Conservation (phyloP, 2,329 filamentous ascomycete genomes). For the Colletotrichum sidae region DNA sequence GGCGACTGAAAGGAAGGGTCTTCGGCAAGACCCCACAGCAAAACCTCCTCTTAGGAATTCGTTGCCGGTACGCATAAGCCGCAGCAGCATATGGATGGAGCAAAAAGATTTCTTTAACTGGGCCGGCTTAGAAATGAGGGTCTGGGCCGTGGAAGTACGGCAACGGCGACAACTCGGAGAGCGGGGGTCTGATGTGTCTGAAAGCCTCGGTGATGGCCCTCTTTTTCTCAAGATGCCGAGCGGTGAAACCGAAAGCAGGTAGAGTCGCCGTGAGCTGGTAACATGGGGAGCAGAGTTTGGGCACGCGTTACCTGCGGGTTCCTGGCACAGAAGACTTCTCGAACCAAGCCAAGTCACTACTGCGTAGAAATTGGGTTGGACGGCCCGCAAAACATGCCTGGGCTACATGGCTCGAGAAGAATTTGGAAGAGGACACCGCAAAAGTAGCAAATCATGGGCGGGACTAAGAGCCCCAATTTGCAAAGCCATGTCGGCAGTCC, state of each 20-base stretch:
- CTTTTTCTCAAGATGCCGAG: conserved; percentile 9
- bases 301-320: conserved; percentile 13
- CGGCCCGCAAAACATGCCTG: conserved; percentile 5
- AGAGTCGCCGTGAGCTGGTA: no score
- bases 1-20: not conserved
- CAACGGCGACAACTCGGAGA: conserved; percentile 34
- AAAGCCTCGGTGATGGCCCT: conserved; percentile 2
- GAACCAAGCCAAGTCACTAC: conserved; percentile 10
- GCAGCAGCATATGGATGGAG: not conserved
- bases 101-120: conserved; percentile 21
- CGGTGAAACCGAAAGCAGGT: conserved; percentile 26
- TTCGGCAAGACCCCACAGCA: conserved; percentile 18
- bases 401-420: not conserved
- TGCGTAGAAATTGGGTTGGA: not conserved
- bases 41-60: conserved; percentile 20
- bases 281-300: not conserved
- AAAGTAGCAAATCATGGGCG: conserved; percentile 16
- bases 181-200: conserved; percentile 20
- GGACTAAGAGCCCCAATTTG: not conserved
- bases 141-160: conserved; percentile 2
- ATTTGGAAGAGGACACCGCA: not conserved
- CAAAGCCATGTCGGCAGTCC: conserved; percentile 17
- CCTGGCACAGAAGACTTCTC: conserved; percentile 19
- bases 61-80: not conserved
- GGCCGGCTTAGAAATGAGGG: conserved; percentile 24